Conservation (phyloP, 2,329 filamentous ascomycete species). For the Apiospora marii region DNA sequence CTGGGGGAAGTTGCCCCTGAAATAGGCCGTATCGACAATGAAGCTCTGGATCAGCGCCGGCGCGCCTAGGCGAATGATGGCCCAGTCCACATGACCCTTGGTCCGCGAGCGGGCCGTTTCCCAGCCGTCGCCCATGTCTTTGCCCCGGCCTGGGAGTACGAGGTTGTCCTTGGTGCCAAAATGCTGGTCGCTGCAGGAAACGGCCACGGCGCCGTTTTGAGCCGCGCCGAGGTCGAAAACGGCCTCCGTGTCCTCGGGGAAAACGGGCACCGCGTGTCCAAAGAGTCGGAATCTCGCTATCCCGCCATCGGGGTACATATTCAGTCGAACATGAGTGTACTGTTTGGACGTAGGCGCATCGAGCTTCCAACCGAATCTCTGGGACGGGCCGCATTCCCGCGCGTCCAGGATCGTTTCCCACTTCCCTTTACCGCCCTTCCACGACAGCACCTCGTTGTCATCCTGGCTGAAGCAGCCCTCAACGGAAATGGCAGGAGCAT, state of each 20-base stretch:
- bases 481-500: conserved; percentile 80
- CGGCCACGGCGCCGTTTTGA: conserved; percentile 79
- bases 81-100: conserved; percentile 80
- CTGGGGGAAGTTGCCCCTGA: conserved; percentile 84
- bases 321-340: conserved; percentile 81
- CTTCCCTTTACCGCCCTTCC: conserved; percentile 63
- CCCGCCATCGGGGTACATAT: conserved; percentile 87
- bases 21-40: conserved; percentile 83
- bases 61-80: conserved; percentile 76
- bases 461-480: conserved; percentile 75
- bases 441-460: conserved; percentile 70
- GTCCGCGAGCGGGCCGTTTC: conserved; percentile 80
- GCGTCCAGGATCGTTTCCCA: conserved; percentile 78
- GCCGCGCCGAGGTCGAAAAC: conserved; percentile 80
- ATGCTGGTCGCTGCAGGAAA: conserved; percentile 83
- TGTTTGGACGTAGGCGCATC: conserved; percentile 65
- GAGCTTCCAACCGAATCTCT: conserved; percentile 78
- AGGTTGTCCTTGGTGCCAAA: conserved; percentile 85
- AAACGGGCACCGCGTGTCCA: conserved; percentile 78
- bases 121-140: conserved; percentile 91
- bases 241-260: conserved; percentile 69
- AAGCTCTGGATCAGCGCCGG: conserved; percentile 70
- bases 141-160: conserved; percentile 78
- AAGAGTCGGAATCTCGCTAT: conserved; percentile 83
- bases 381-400: conserved; percentile 77